phyloP scores from a whole-genome alignment of 768 basidiomycete genomes.

The Lentinula lateritia region DNA sequence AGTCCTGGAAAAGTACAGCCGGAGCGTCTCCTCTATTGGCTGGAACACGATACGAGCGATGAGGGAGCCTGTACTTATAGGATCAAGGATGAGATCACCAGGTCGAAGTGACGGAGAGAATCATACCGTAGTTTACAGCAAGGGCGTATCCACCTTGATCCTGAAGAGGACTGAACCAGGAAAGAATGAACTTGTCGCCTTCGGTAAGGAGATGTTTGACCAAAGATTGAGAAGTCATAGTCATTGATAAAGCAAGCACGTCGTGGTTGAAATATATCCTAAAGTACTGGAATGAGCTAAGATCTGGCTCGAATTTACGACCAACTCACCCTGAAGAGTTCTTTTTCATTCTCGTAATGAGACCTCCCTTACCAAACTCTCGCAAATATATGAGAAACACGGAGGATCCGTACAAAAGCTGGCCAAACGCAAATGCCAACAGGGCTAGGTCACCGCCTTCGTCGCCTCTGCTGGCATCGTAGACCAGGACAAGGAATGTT shows the following conservation, averaged over 20 bases:
- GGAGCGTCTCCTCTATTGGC: constrained; percentile 89
- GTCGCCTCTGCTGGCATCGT: constrained; percentile 29
- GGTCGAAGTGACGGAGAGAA: not conserved
- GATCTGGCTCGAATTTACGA: not conserved
- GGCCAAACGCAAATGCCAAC: constrained; percentile 83
- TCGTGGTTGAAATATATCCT: constrained; percentile 37
- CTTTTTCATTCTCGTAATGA: constrained; percentile 24
- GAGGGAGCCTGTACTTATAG: constrained; percentile 62
- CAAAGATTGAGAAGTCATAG: constrained; percentile 84
- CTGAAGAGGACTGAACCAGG: constrained; percentile 73
- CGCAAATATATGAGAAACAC: constrained; percentile 53
- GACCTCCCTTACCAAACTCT: constrained; percentile 27
- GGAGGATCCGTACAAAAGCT: constrained; percentile 63
- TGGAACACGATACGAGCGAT: constrained; percentile 91
- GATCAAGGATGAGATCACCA: not conserved
- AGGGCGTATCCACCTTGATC: constrained; percentile 96
- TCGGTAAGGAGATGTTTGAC: constrained; percentile 96
- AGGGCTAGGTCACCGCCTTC: constrained; percentile 47
- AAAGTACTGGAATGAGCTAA: not conserved
- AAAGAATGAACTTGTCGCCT: constrained; percentile 88
- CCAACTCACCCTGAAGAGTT: constrained; percentile 15
- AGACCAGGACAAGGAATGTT: constrained; percentile 63
- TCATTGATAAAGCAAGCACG: constrained; percentile 60
- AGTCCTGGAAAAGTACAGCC: constrained; percentile 82
- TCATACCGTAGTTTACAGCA: constrained; percentile 87